These are phyloP conservation scores for Hypomyces rosellus DNA, from an alignment of 2,329 filamentous ascomycete genomes.

Conservation along the genomic window DNA sequence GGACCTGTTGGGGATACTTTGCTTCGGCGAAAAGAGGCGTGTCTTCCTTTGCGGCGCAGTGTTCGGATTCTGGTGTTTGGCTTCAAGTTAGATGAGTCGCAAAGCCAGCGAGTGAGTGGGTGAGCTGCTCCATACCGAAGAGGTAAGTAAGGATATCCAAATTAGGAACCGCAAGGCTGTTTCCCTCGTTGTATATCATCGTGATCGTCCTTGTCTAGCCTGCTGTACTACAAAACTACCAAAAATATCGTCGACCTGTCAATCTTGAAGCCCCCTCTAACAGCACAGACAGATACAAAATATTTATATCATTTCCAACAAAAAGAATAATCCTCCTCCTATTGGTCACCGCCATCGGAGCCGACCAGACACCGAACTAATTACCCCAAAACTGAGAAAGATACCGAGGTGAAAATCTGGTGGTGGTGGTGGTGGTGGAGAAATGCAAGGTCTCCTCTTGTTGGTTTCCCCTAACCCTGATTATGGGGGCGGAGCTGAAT, in stretches of 20 bases:
- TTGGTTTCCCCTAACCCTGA: too few relatives aligned
- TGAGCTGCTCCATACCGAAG: slow-evolving; percentile 30
- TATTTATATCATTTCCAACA: too few relatives aligned
- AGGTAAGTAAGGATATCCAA: slow-evolving; percentile 38
- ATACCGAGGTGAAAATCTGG: background rate
- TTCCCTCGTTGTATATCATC: slow-evolving; percentile 32
- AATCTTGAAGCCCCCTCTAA: too few relatives aligned
- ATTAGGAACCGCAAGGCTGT: slow-evolving; percentile 28
- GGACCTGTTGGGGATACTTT: slow-evolving; percentile 42
- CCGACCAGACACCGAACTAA: too few relatives aligned
- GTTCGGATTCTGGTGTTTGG: slow-evolving; percentile 28
- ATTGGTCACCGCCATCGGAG: too few relatives aligned
- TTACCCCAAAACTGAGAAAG: background rate
- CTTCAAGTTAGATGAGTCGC: background rate
- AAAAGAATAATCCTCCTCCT: too few relatives aligned
- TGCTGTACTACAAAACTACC: too few relatives aligned
- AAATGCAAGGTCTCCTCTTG: too few relatives aligned
- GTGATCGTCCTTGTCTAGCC: background rate
- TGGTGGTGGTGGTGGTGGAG: background rate
- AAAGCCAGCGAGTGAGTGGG: background rate
- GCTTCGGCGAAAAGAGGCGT: slow-evolving; percentile 53
- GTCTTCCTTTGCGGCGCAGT: slow-evolving; percentile 34
- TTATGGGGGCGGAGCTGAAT: too few relatives aligned
- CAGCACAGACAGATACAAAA: too few relatives aligned
- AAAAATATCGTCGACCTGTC: too few relatives aligned